phyloP scores from a whole-genome alignment of 2,329 filamentous ascomycete species.

The Hyphodiscus sp. region DNA sequence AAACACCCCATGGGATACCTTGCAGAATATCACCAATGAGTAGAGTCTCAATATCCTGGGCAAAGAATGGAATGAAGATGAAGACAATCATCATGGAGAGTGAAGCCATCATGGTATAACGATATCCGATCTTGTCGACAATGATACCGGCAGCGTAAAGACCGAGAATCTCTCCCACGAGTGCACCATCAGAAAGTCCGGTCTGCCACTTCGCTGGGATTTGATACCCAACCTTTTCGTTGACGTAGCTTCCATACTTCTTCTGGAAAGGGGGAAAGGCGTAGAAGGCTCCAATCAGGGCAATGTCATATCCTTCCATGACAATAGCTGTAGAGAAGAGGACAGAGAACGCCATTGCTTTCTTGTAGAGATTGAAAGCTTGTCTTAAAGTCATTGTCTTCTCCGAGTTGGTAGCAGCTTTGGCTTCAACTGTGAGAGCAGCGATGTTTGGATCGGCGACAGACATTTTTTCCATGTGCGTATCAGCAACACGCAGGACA shows the following conservation, averaged over 20 bases:
- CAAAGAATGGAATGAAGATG: slow-evolving; percentile 43
- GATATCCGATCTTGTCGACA: slow-evolving; percentile 37
- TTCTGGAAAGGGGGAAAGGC: slow-evolving; percentile 19
- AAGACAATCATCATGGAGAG: slow-evolving; percentile 36
- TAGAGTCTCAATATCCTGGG: slow-evolving; percentile 37
- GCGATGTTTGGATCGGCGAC: not conserved
- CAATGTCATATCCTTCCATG: slow-evolving; percentile 35
- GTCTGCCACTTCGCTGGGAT: slow-evolving; percentile 36
- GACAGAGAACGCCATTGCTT: slow-evolving; percentile 26
- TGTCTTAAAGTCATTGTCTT: not conserved
- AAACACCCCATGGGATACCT: slow-evolving; percentile 43
- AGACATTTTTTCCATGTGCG: not conserved
- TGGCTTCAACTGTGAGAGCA: slow-evolving; percentile 2
- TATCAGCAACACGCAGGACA: no score
- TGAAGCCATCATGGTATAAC: slow-evolving; percentile 39
- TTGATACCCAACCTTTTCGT: not conserved
- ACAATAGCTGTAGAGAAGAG: slow-evolving; percentile 31
- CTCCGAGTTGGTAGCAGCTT: not conserved
- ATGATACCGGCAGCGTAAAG: slow-evolving; percentile 35
- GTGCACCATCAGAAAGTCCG: slow-evolving; percentile 34
- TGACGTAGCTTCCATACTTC: not conserved
- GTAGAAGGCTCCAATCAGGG: slow-evolving; percentile 30
- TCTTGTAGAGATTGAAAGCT: slow-evolving; percentile 4
- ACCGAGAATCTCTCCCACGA: slow-evolving; percentile 37
- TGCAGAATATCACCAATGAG: slow-evolving; percentile 41